Evolutionary conservation across 352 stramenopile genomes (phyloP).

Genomic region (Peronospora farinosa): DNA sequence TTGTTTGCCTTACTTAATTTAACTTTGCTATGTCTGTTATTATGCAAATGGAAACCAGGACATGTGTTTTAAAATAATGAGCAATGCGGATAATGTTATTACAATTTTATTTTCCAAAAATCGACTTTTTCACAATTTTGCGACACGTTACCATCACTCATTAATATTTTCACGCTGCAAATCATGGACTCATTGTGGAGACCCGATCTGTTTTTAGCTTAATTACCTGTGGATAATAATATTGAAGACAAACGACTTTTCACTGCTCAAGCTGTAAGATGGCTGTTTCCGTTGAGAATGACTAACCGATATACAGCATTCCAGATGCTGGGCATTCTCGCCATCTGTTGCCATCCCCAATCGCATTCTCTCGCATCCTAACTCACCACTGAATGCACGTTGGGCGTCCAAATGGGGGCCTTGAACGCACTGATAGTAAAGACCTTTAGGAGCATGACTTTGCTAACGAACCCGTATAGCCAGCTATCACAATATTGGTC

Average conservation of each 20-base stretch:
- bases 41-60: too few species aligned
- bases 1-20: too few species aligned
- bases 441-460: background rate
- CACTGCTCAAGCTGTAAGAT: conserved; percentile 1
- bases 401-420: background rate
- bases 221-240: conserved; percentile 11
- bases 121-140: too few species aligned
- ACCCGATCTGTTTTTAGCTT: conserved; percentile 6
- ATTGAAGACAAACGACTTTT: conserved; percentile 11
- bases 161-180: conserved; percentile 1
- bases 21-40: too few species aligned
- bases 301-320: conserved; percentile 1
- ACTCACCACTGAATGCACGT: background rate
- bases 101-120: too few species aligned
- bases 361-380: conserved; percentile 21
- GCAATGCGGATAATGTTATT: too few species aligned
- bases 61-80: too few species aligned
- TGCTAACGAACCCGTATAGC: background rate
- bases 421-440: conserved; percentile 1
- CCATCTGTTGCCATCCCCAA: conserved; percentile 19
- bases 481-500: background rate
- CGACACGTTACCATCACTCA: conserved; percentile 8
- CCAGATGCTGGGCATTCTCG: conserved; percentile 5
- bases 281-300: background rate
- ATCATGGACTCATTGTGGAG: conserved; percentile 10